A percentile compares a stretch with the other conserved stretches of the same genome.
phyloP scores from a whole-genome alignment of 2,329 filamentous ascomycete species.

The Alternaria metachromatica region DNA sequence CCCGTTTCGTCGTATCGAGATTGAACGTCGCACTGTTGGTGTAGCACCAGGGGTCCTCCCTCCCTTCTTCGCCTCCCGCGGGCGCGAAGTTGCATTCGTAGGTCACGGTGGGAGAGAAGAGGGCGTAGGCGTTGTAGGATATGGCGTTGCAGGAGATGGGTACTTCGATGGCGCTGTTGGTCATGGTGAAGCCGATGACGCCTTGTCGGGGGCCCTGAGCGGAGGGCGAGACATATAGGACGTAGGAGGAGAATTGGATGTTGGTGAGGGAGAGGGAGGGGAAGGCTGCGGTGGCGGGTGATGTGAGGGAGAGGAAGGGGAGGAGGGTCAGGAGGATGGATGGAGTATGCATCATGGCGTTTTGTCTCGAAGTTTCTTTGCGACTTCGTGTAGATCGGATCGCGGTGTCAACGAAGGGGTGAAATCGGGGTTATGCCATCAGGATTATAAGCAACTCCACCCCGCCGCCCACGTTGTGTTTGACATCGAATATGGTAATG shows the following conservation, averaged over 20 bases:
- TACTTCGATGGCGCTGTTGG: slow-evolving; percentile 4
- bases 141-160: background rate
- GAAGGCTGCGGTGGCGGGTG: background rate
- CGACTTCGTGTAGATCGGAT: background rate
- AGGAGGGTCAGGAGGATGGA: background rate
- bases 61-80: background rate
- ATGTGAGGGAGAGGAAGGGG: background rate
- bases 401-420: background rate
- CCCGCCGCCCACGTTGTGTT: background rate
- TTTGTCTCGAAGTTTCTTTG: background rate
- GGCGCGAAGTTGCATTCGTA: slow-evolving; percentile 7
- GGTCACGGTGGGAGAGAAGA: background rate
- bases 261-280: background rate
- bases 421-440: background rate
- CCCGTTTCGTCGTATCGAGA: slow-evolving; percentile 2
- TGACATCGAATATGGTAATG: background rate
- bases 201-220: slow-evolving; percentile 4
- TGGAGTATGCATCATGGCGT: background rate
- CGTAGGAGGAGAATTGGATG: slow-evolving; percentile 8
- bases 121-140: slow-evolving; percentile 7
- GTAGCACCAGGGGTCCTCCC: background rate
- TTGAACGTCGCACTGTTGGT: slow-evolving; percentile 3
- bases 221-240: slow-evolving; percentile 10
- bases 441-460: background rate
- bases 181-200: slow-evolving; percentile 9